Evolutionary conservation across 257 asterid species (phyloP).

Genomic region (Solanum tarapatanum): DNA sequence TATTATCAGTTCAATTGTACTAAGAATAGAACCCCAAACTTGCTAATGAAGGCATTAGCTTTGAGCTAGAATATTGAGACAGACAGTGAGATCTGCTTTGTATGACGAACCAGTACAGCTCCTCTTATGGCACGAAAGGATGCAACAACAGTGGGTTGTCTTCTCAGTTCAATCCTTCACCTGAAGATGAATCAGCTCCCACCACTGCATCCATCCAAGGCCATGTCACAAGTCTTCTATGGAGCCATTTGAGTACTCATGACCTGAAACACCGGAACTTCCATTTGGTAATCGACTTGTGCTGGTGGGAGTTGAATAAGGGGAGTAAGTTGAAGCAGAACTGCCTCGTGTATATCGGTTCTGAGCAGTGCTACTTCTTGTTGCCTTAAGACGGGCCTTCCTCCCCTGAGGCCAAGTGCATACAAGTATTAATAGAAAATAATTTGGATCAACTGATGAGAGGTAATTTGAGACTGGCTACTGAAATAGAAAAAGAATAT

Average conservation of each 20-base stretch:
- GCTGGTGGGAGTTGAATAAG: conserved; percentile 35
- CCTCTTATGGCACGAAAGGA: not conserved
- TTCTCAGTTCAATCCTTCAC: not conserved
- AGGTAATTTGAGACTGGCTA: not conserved
- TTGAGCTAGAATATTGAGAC: not conserved
- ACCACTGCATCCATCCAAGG: not conserved
- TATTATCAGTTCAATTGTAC: not conserved
- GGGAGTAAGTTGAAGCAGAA: conserved; percentile 28
- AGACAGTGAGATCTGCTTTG: not conserved
- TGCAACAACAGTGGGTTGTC: not conserved
- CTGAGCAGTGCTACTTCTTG: conserved; percentile 74
- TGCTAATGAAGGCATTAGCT: not conserved
- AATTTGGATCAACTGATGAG: not conserved
- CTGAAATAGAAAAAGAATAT: not conserved
- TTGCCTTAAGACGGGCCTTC: conserved; percentile 84
- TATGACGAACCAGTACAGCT: not conserved
- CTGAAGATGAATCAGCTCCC: not conserved
- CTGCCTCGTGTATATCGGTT: conserved; percentile 59
- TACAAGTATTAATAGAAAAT: not conserved
- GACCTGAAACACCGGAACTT: conserved; percentile 35
- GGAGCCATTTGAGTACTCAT: conserved; percentile 45
- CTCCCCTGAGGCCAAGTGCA: conserved; percentile 53
- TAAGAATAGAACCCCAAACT: not conserved
- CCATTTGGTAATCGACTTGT: conserved; percentile 43
- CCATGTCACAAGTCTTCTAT: conserved; percentile 30